Percentiles rank a stretch among this genome's conserved stretches.
Evolutionary conservation across 1,284 basidiomycete species (phyloP).

Genomic region (Mycosarcoma mackinlayi): DNA sequence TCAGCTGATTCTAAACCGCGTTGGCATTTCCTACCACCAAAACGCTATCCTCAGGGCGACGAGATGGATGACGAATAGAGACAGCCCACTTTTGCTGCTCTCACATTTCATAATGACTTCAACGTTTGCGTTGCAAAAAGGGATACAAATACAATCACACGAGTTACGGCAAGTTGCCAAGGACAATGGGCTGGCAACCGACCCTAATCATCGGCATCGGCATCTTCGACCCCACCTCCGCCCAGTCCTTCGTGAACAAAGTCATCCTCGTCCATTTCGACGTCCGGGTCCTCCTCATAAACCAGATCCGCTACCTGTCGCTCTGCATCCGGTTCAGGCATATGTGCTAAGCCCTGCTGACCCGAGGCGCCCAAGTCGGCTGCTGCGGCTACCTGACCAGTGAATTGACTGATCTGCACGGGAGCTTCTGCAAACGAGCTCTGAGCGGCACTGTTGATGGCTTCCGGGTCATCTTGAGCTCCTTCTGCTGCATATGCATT

Average conservation of each 20-base stretch:
- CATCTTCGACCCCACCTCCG: conserved; percentile 63
- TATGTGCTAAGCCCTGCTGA: conserved; percentile 52
- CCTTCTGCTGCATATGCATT: conserved; percentile 36
- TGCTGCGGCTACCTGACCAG: conserved; percentile 35
- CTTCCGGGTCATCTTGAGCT: conserved; percentile 22
- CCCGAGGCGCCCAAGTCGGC: conserved; percentile 46
- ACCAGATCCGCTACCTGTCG: conserved; percentile 54
- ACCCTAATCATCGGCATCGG: conserved; percentile 66
- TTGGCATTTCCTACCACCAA: background rate
- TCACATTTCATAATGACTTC: background rate
- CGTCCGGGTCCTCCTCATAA: conserved; percentile 59
- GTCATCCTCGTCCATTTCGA: conserved; percentile 60
- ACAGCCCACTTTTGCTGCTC: background rate
- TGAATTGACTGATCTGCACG: conserved; percentile 31
- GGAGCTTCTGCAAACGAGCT: background rate
- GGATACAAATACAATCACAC: conserved; percentile 32
- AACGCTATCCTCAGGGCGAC: conserved; percentile 13
- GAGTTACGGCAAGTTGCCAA: background rate
- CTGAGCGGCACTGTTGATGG: conserved; percentile 11
- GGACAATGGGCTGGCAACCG: no score
- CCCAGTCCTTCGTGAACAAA: conserved; percentile 51
- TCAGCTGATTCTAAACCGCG: no score
- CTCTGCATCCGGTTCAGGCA: conserved; percentile 38
- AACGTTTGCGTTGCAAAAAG: conserved; percentile 5
- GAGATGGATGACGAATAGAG: conserved; percentile 35